Evolutionary conservation across 768 basidiomycete species (phyloP), one percentile per base, ranked within the genome.

Genomic region (Suillus occidentalis): DNA sequence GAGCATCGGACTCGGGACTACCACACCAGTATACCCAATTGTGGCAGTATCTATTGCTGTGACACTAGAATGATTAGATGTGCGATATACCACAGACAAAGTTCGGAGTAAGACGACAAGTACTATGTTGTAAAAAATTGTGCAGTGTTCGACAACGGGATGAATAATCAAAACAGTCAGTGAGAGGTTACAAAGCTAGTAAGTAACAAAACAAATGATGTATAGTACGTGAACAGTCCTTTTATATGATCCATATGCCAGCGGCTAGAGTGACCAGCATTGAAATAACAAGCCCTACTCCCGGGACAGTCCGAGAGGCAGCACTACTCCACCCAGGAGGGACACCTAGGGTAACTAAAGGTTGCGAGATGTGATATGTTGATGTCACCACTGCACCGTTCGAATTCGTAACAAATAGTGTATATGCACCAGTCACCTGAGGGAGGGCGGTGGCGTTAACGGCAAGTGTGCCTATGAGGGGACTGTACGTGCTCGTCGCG

Each of bases 401-500:
- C 13, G 83, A 70, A 65, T 89, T 79, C 3, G 91, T 92, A 42
- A 84, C 64, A 34, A 85, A 74, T 53, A 89, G 72, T 3, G 91
- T 92, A 31, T 79, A 77, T 18, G 85, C 72, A 8, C 82, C 82
- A 40, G 79, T 78, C 34, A 91, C 81, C 22, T 78, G 78, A 18
- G 90, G 89, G 13, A 94, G 75, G 8, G 81, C 85, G 1, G 88
- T 83, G 36, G 76, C 78, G 67, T 84, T 87, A 52, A 77, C 71
- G 7, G 66, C 78, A 66, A 67, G 76, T 65, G 75, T 70, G 22
- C 77, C 84, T 58, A 89, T 75, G 34, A 91, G 78, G 0, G 91
- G 81, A 42, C 75, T 79, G 71, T 94, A 94, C 4, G 91, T 91
- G 73, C 85, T 87, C 0, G 87, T 88, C 20, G 86, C 91, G 25